These are phyloP conservation scores for Diaporthe ilicicola DNA, from an alignment of 2,329 filamentous ascomycete species.

Conservation along the genomic window DNA sequence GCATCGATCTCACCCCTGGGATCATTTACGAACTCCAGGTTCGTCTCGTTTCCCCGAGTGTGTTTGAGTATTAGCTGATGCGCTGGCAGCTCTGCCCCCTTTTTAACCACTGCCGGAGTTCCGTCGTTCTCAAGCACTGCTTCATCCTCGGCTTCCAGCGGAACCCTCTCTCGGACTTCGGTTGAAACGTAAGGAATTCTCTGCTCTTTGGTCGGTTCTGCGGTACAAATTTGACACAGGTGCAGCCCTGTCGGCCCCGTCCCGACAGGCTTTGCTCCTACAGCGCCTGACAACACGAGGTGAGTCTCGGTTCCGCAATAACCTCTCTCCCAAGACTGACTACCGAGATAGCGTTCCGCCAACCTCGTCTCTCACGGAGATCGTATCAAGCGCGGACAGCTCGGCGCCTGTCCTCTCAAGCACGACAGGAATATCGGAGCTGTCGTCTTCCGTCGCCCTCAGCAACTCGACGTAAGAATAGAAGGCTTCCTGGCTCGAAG, in stretches of 20 bases:
- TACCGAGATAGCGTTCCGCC: not conserved
- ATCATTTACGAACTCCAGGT: conserved; percentile 25
- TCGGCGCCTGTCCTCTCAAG: not conserved
- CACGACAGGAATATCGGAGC: not conserved
- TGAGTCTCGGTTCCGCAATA: not conserved
- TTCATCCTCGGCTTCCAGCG: conserved; percentile 8
- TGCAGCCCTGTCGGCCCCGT: conserved; percentile 26
- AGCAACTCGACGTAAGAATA: conserved; percentile 24
- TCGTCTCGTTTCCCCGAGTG: not conserved
- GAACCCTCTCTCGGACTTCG: not conserved
- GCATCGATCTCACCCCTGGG: not conserved
- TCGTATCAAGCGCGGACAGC: not conserved
- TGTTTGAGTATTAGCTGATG: conserved; percentile 2
- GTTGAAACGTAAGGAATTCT: conserved; percentile 27
- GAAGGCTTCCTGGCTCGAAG: not conserved
- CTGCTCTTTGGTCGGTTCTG: not conserved
- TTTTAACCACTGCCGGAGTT: not conserved
- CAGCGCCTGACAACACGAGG: conserved; percentile 7
- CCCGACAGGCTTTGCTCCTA: conserved; percentile 21
- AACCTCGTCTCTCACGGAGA: not conserved
- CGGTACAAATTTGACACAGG: conserved; percentile 36
- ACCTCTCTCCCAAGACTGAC: not conserved
- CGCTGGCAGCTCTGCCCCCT: not conserved
- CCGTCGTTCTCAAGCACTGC: not conserved
- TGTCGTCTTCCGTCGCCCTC: not conserved